Evolutionary conservation across 2,329 filamentous ascomycete species (phyloP), one percentile per base, ranked within the genome.

Genomic region (Plectosphaerella sp.): DNA sequence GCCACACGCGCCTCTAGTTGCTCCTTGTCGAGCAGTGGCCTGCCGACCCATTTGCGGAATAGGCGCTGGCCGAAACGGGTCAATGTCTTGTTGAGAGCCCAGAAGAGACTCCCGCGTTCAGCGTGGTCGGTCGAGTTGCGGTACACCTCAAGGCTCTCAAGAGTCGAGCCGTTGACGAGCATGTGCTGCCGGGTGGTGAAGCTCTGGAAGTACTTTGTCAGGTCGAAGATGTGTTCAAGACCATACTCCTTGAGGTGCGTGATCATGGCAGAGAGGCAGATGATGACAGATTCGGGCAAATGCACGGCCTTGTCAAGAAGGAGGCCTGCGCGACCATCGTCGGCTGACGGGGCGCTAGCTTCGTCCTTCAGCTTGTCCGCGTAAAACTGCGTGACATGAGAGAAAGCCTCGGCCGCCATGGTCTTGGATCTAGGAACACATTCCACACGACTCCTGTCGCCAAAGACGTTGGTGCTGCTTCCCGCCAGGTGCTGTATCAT

Each of bases 231-330:
- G 72, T 97, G 91, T 67, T 97, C 88, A 18, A 99, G 77, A 1
- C 91, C 91, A 66, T 97, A 99, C 58, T 96, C 92, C 16, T 84
- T 86, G 61, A 99, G 76, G 63, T 99, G 92, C 1, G 82, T 89
- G 61, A 99, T 97, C 92, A 99, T 97, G 11, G 92, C 89, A 4
- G 94, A 97, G 14, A 99, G 78, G 68, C 94, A 99, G 41, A 96
- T 85, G 0, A 88, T 96, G 37, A 96, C 90, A 43, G 88, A 79
- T 61, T 96, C 90, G 0, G 93, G 88, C 12, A 99, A 78, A 57
- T 85, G 86, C 52, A 97, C 77, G 35, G 97, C 90, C 61, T 91
- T 93, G 62, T 96, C 89, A 3, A 99, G 79, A 1, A 97, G 76
- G 28, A 80, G 78, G 39, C 79, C 82, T 1, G 84, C 79, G 18